Evolutionary conservation across 306 rosid species (phyloP), one percentile per base, ranked within the genome.

Genomic region (Gastrolobium villosum): DNA sequence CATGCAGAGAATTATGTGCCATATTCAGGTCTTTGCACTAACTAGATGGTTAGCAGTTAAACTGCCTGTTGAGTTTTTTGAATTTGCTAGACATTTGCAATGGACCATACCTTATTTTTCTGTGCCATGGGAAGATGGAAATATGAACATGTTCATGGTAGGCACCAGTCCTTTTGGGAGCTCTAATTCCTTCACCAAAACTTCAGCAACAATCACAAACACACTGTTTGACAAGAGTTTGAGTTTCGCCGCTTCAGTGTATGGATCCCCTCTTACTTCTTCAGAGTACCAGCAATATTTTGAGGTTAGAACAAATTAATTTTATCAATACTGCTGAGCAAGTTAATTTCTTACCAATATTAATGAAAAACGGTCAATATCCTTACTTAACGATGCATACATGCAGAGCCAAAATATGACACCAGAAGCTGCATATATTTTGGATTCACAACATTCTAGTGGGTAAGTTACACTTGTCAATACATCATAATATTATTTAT

Each of bases 1-100:
- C 72, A 44, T 88, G 84, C 95, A 94, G 98, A 94, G 98, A 90
- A 88, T 88, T 78, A 74, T 91, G 81, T 81, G 91, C 85, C 93
- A 92, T 79, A 88, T 94, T 84, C 98, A 94, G 85, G 85, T 92
- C 72, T 94, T 88, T 60, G 97, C 97, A 59, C 83, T 94, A 50
- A 84, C 93, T 44, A 89, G 93, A 86, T 94, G 96, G 97, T 74
- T 92, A 85, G 63, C 90, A 30, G 95, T 83, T 69, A 86, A 84
- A 45, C 75, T 92, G 81, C 98, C 98, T 2, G 89, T 92, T 36
- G 91, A 92, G 78, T 92, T 87, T 78, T 84, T 87, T 70, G 98
- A 92, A 86, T 84, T 94, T 66, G 61, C 92, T 11, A 88, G 86
- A 76, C 89, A 84, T 72, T 80, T 94, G 76, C 87, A 54, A 76